Evolutionary conservation across 2,329 filamentous ascomycete species (phyloP), one percentile per base, ranked within the genome.

Genomic region (Neurospora sp.): DNA sequence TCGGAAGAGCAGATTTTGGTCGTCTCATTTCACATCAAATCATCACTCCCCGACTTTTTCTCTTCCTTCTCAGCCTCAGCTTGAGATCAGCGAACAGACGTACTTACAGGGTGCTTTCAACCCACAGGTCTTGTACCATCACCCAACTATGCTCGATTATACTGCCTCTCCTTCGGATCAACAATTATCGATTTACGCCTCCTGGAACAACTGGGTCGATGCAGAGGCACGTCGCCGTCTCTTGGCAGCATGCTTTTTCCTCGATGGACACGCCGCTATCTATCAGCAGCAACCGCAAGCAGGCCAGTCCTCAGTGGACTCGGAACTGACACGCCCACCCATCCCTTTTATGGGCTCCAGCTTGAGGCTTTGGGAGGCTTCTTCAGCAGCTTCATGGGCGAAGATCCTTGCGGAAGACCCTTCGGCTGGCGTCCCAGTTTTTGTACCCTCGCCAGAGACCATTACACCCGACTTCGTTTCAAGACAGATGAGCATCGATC

Each of bases 201-300:
- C 79, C 66, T 89, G 87, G 87, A 79, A 78, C 46, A 74, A 78
- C 71, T 89, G 87, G 87, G 76, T 88, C 52, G 78, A 84, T 66
- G 77, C 78, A 67, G 87, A 89, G 77, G 80, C 84, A 8, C 81
- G 80, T 69, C 83, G 85, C 69, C 83, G 87, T 58, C 80, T 89
- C 38, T 78, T 87, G n/a, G 80, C 84, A 40, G 83, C 83, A 15
- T 89, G 85, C 78, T 87, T 88, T 76, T 78, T 87, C 68, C 79
- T 87, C 70, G 87, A 89, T 75, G 80, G 84, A 7, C 86, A 88
- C 71, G 82, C 85, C 75, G 83, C 85, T 72, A 79, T 84, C 72
- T 88, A 86, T 74, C 81, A 85, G 68, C 84, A 89, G 76, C 84
- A 85, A 72, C 80, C 79, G 19, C 78, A 79, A 43, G 77, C 78